Evolutionary conservation across 1,284 basidiomycete genomes (phyloP), one percentile per base, ranked within the genome.

Genomic region (Irpex sp.): DNA sequence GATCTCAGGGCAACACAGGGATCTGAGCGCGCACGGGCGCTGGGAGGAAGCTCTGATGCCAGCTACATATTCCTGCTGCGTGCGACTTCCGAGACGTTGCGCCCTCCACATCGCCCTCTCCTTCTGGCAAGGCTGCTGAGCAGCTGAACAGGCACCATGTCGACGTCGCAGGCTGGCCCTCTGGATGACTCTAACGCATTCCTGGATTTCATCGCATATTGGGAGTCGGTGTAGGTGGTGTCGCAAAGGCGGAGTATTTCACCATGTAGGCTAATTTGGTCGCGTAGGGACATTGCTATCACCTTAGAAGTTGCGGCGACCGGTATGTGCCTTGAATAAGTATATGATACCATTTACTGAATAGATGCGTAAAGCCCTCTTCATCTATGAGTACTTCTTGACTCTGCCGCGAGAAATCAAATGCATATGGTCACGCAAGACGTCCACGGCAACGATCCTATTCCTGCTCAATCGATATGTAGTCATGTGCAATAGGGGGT

Each of bases 401-500:
- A 58, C 57, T 21, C 26, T 58, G 57, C 26, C 57, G 4, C 57
- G 21, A 26, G 57, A 58, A 34, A 48, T 58, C n/a, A 58, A 58
- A 17, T 48, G 17, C 19, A 47, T 58, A 26, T 58, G 57, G 57
- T 6, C 7, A 31, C 57, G 57, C 26, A 19, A 15, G n/a, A 19
- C 9, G n/a, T 47, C 21, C 26, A n/a, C 7, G 3, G 19, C 26
- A 8, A 19, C 57, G 11, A 5, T 58, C 7, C 37, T 48, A 7
- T 58, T 58, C 21, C 21, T 58, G 13, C 13, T 58, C 37, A 58
- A 58, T 47, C 57, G 57, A 56, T 72, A 69, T 37, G 65, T 62
- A 52, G 67, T 65, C 4, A 31, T 71, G 19, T 37, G 66, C 17
- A 59, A 64, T 61, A 65, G 67, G 17, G 58, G 68, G 4, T 40